Evolutionary conservation across 208 protist species (phyloP), one percentile per base, ranked within the genome.

Genomic region (Balamuthia mandrillaris): DNA sequence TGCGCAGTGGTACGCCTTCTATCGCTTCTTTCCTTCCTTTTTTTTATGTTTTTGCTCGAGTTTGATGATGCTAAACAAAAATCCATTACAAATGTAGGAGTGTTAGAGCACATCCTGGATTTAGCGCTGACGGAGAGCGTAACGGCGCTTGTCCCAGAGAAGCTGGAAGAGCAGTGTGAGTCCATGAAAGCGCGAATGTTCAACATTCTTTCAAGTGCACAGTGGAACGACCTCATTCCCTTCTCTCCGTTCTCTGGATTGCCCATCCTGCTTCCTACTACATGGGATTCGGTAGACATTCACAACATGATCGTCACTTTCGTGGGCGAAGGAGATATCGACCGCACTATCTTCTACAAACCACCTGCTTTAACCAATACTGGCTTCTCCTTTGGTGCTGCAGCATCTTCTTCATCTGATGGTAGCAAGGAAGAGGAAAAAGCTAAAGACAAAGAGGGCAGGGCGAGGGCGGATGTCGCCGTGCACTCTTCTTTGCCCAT

Each of bases 191-290:
- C 42, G 35, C 51, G 75, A 16, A 49, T 83, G 1, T 66, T 68
- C 35, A 47, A 37, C 27, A 45, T 66, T 21, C 37, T 54, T 5
- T 39, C 35, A 9, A 66, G 16, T 27, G 51, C 39, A 21, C n/a
- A n/a, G 14, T 83, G 75, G 75, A 63, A 83, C 29, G 75, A 65
- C 12, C 44, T 16, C n/a, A 9, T 83, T 2, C 75, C 75, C 21
- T 66, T 68, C 41, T 83, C 52, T 49, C 75, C 75, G 35, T 83
- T 56, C 75, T 47, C 52, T 54, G 66, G 66, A 24, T 29, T 83
- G 39, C 75, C 75, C 14, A 83, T 83, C 5, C 1, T 18, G 3
- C 39, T 83, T 35, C 75, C 75, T 21, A 83, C 75, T 3, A 16
- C 12, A 4, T 83, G 75, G 75, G 2, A 56, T 45, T n/a, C 5